Base-by-base conservation (phyloP, 2,329 filamentous ascomycete species). In the Colletotrichum zoysiae region DNA sequence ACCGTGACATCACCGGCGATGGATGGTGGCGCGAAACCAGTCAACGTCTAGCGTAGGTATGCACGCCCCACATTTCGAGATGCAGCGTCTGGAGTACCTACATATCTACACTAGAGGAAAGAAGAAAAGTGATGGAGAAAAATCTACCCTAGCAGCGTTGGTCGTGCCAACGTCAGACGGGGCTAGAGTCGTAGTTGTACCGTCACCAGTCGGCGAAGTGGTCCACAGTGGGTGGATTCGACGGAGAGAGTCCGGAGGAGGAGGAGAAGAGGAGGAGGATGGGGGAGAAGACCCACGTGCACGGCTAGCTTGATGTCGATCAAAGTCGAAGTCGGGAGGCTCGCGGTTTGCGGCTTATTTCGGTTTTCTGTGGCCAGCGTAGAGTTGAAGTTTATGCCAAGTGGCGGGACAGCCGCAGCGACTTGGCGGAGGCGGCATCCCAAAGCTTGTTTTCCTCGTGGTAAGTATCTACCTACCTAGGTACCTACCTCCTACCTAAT, bases 331-430 rank as follows among this genome's bases (percentile, higher is more conserved):
- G 26, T 33, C 18, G 20, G 20, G 38, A 53, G 3, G 50, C 23
- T 23, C 26, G 26, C 23, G 53, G 35, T 26, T 48, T n/a, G 62
- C 46, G 18, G 26, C 42, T 35, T 11, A 42, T 26, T 33, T 61
- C 58, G 40, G 3, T 35, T 33, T 30, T 7, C n/a, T 23, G 46
- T 5, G 44, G 44, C 16, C 18, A 7, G 2, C 16, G 30, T 35
- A 20, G 44, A 12, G 9, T 48, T 46, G 50, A 46, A 59, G 58
- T 58, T 58, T 57, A 9, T 69, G 65, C 65, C 69, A 69, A 71
- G 65, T 65, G 63, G 65, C 69, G 69, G 65, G n/a, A 69, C 53
- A 48, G 51, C 68, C 57, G 68, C 68, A 62, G 64, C 64, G 12
- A 33, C 63, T 70, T 70, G 67, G 67, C 67, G 56, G 42, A 60